Conservation (phyloP, 352 stramenopile species). For the Thalassiosira livingstoniorum region DNA sequence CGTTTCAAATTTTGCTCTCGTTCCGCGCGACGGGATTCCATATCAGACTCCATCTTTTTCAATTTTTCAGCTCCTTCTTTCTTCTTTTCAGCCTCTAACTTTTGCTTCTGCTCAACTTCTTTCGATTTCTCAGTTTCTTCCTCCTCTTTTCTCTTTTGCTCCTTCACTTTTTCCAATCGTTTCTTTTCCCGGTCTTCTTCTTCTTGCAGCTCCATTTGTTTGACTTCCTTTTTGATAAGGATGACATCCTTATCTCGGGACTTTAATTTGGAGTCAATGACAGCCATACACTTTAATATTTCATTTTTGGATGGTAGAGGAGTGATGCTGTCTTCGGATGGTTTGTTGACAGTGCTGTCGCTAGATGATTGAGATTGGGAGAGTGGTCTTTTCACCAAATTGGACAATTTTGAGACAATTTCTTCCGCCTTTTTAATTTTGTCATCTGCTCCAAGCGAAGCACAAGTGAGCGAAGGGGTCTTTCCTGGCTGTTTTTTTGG, state of each 20-base stretch:
- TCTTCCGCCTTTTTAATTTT: slow-evolving; percentile 60
- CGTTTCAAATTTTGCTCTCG: slow-evolving; percentile 21
- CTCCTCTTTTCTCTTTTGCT: slow-evolving; percentile 15
- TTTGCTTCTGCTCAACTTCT: not conserved
- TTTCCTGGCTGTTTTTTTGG: slow-evolving; percentile 7
- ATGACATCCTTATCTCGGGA: slow-evolving; percentile 36
- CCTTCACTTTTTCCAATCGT: slow-evolving; percentile 30
- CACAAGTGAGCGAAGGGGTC: slow-evolving; percentile 42
- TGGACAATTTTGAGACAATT: slow-evolving; percentile 49
- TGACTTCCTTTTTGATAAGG: slow-evolving; percentile 36
- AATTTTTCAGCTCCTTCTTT: slow-evolving; percentile 29
- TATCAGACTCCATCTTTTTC: slow-evolving; percentile 12
- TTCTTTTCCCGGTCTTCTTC: slow-evolving; percentile 64
- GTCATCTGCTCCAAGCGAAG: slow-evolving; percentile 36
- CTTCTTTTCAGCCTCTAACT: slow-evolving; percentile 2
- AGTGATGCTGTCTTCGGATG: not conserved
- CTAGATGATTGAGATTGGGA: not conserved
- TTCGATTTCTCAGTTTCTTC: slow-evolving; percentile 39
- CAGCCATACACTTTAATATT: slow-evolving; percentile 61
- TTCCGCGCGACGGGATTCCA: slow-evolving; percentile 10
- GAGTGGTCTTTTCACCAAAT: slow-evolving; percentile 27
- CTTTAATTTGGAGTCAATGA: slow-evolving; percentile 61
- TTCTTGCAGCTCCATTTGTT: slow-evolving; percentile 58
- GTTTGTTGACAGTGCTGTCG: not conserved
- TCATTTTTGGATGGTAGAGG: slow-evolving; percentile 61